Evolutionary conservation across 768 basidiomycete genomes (phyloP).

Genomic region (Porphyrellus cyaneotinctus): DNA sequence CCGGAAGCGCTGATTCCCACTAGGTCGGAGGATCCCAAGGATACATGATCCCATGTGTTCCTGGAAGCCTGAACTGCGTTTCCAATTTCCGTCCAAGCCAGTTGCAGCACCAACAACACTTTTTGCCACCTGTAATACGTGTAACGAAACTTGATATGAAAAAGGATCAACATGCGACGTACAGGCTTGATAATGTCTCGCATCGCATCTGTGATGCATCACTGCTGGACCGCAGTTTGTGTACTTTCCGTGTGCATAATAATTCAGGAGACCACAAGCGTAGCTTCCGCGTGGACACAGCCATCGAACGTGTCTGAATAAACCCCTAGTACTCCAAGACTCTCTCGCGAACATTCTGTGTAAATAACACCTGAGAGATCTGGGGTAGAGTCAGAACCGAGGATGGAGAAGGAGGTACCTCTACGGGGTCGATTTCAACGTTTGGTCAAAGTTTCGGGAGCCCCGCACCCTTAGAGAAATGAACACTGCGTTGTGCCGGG

Average conservation of each 20-base stretch:
- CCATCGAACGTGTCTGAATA: background rate
- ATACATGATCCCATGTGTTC: background rate
- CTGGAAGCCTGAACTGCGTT: background rate
- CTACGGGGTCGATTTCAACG: background rate
- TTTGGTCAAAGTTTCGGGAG: background rate
- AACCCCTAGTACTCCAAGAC: background rate
- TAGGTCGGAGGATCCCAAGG: background rate
- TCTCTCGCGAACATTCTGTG: background rate
- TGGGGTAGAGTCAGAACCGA: background rate
- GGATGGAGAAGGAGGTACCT: background rate
- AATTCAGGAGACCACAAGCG: background rate
- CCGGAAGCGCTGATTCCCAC: background rate
- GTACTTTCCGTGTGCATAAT: background rate
- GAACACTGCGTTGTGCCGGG: background rate
- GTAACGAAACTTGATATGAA: background rate
- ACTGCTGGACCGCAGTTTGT: background rate
- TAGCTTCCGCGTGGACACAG: background rate
- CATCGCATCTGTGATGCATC: background rate
- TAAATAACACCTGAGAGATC: background rate
- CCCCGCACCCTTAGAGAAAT: background rate
- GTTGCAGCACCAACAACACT: conserved; percentile 1
- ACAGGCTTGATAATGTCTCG: background rate
- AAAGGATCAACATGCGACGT: background rate
- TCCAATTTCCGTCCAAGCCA: background rate
- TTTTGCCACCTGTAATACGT: background rate